A percentile compares a stretch with the other conserved stretches of the same genome.
Evolutionary conservation across 179 eudicot species (phyloP).

Genomic region (Patellifolia procumbens): DNA sequence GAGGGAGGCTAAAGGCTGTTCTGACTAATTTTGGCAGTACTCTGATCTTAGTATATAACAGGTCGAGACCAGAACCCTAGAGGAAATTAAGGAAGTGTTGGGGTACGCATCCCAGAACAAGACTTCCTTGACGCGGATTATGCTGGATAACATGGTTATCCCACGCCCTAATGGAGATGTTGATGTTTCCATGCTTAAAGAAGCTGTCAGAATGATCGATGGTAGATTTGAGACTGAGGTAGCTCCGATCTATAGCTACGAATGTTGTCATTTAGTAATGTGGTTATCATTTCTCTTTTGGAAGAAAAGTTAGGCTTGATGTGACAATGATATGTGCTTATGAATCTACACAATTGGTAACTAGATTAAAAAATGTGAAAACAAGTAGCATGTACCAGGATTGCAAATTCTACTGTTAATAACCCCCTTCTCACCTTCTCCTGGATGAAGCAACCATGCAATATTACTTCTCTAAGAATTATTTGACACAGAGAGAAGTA

Average conservation of each 20-base stretch:
- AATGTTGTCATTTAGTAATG: neutral
- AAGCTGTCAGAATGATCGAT: slow-evolving; percentile 69
- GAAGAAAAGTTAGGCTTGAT: neutral
- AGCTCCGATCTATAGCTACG: slow-evolving; percentile 14
- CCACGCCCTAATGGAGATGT: slow-evolving; percentile 69
- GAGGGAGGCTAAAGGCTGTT: slow-evolving; percentile 8
- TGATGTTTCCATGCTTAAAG: slow-evolving; percentile 89
- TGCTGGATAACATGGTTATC: slow-evolving; percentile 97
- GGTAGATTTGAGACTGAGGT: slow-evolving; percentile 95
- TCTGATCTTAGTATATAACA: slow-evolving; percentile 30
- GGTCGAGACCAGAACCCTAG: slow-evolving; percentile 90
- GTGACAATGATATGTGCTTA: neutral
- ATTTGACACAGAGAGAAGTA: neutral
- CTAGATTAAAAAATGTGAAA: neutral
- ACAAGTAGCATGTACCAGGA: neutral
- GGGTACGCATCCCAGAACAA: slow-evolving; percentile 67
- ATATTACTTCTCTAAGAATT: neutral
- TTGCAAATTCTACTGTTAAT: neutral
- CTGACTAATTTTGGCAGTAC: slow-evolving; percentile 1
- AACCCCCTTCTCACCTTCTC: neutral
- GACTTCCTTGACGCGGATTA: slow-evolving; percentile 75
- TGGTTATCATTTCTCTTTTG: neutral
- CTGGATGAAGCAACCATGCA: neutral
- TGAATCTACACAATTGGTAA: neutral
- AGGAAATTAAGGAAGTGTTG: slow-evolving; percentile 80